Base-by-base conservation (phyloP, 2,329 filamentous ascomycete species). In the Cytospora paraplurivora region DNA sequence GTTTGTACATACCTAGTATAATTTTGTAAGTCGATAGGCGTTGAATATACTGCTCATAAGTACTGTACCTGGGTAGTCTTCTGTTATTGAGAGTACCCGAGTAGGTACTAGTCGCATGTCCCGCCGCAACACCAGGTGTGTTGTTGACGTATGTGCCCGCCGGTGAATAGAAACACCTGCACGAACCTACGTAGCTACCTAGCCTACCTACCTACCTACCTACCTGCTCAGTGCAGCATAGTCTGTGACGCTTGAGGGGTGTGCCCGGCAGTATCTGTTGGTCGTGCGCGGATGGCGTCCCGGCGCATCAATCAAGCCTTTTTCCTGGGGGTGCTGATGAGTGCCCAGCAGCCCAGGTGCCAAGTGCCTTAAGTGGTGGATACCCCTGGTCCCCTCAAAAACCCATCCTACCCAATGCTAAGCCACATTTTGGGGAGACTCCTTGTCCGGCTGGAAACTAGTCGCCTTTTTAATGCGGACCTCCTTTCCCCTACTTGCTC, bases 401-500 rank as follows among this genome's bases (percentile, higher is more conserved):
- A 50, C 50, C 58, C 34, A 49, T 54, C 50, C 51, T 15, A 41
- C 38, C 51, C 38, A 37, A 44, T 62, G 47, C 63, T 65, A 63
- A 65, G 63, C 63, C 62, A 64, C 62, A 62, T 37, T 41, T 41
- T 27, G 44, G 58, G 44, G 44, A 47, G 44, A 47, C 15, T 41
- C 59, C 50, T 38, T 51, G 54, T 35, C 35, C 54, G 52, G 51
- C 54, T 41, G 37, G 27, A 55, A 50, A 56, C 54, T 61, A 56
- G 58, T 54, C 50, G 41, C 53, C 47, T 38, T 55, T 65, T 57
- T 63, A 60, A 65, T 65, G 61, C 61, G 41, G 60, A 56, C 57
- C 61, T 60, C 56, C 59, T 64, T 64, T 64, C 64, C 57, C 60
- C 56, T 41, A 19, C 38, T 21, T 55, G 38, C 51, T 49, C 51